Conservation (phyloP, 139 green algal genomes). For the Coelastrella sp. region DNA sequence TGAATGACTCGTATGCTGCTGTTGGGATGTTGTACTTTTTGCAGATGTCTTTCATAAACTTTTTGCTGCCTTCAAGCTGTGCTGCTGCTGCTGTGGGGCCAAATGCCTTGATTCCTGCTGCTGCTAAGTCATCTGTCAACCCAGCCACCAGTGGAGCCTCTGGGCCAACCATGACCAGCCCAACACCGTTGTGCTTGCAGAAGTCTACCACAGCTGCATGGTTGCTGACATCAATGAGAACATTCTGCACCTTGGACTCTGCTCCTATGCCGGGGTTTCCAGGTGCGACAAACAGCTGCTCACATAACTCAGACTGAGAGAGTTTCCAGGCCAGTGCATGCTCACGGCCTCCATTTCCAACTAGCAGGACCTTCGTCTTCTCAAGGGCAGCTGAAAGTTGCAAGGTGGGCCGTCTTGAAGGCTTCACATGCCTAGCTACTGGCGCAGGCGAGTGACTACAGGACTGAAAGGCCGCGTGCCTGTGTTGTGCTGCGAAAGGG, state of each 20-base stretch:
- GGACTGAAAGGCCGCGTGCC: not conserved
- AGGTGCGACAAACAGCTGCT: slow-evolving; percentile 80
- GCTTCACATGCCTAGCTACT: not conserved
- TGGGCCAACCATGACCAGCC: slow-evolving; percentile 90
- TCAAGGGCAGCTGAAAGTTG: not conserved
- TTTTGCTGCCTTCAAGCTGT: slow-evolving; percentile 95
- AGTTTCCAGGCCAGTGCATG: slow-evolving; percentile 93
- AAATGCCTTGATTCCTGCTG: slow-evolving; percentile 86
- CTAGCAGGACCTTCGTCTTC: slow-evolving; percentile 83
- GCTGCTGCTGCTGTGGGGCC: slow-evolving; percentile 88
- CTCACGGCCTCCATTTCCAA: slow-evolving; percentile 90
- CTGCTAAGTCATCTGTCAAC: slow-evolving; percentile 81
- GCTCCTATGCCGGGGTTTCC: slow-evolving; percentile 87
- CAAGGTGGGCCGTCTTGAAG: not conserved
- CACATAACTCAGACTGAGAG: slow-evolving; percentile 71
- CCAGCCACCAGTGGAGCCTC: slow-evolving; percentile 95
- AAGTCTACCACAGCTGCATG: slow-evolving; percentile 76
- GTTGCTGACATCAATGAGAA: slow-evolving; percentile 63
- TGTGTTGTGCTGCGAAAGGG: not conserved
- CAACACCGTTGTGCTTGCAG: slow-evolving; percentile 73
- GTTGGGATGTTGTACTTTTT: slow-evolving; percentile 96
- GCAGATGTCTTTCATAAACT: slow-evolving; percentile 97
- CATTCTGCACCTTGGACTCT: slow-evolving; percentile 70
- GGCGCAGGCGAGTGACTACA: not conserved
- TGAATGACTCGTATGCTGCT: slow-evolving; percentile 88